phyloP scores from a whole-genome alignment of 2,329 filamentous ascomycete species.

The Chrysosporium keratinophilum region DNA sequence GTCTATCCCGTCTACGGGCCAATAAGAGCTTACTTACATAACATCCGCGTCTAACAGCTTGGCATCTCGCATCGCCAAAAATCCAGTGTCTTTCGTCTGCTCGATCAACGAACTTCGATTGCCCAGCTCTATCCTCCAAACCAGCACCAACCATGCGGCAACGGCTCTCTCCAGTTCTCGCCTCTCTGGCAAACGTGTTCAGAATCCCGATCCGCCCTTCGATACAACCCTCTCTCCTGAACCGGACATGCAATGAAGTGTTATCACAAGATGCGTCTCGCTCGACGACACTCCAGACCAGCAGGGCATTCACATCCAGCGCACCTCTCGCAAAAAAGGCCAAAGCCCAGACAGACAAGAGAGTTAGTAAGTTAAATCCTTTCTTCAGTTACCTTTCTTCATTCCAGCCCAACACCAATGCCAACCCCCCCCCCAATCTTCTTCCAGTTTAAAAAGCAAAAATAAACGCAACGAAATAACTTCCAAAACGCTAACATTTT shows the following conservation, averaged over 20 bases:
- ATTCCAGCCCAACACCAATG: no score
- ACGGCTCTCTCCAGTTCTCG: constrained; percentile 31
- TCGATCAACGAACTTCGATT: neutral
- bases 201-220: constrained; percentile 31
- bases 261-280: constrained; percentile 1
- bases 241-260: constrained; percentile 7
- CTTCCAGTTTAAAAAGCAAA: no score
- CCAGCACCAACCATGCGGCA: constrained; percentile 12
- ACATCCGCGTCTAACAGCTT: no score
- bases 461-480: no score
- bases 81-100: neutral
- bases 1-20: no score
- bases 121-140: neutral
- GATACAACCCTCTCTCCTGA: constrained; percentile 22
- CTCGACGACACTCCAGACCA: constrained; percentile 9
- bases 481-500: neutral
- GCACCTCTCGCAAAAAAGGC: constrained; percentile 32
- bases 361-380: constrained; percentile 35
- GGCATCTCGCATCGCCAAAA: no score
- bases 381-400: constrained; percentile 7
- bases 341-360: constrained; percentile 27
- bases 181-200: constrained; percentile 38
- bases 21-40: no score
- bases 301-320: constrained; percentile 33
- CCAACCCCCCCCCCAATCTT: no score